A percentile compares a stretch with the other conserved stretches of the same genome.
These are phyloP conservation scores for Irpex lacteus DNA, from an alignment of 1,284 basidiomycete genomes.

Conservation along the genomic window DNA sequence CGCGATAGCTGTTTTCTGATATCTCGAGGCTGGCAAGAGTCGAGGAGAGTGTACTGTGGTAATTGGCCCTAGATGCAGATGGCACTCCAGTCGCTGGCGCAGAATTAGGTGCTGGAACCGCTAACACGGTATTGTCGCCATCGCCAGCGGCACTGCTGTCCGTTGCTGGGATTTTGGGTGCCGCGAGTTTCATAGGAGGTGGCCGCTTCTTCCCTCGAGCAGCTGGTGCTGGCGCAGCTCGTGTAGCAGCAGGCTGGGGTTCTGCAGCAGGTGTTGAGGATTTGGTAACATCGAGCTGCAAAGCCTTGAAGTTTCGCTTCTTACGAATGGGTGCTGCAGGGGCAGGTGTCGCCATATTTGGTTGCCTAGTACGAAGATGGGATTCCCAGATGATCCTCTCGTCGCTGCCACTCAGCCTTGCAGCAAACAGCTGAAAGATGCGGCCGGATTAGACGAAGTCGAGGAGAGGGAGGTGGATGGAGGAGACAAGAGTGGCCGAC, in stretches of 20 bases:
- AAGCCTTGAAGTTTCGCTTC: conserved; percentile 79
- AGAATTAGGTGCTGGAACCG: conserved; percentile 38
- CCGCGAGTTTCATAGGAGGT: conserved; percentile 56
- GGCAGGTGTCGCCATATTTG: conserved; percentile 10
- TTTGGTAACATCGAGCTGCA: conserved; percentile 58
- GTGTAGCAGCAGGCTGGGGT: conserved; percentile 34
- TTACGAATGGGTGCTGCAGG: conserved; percentile 55
- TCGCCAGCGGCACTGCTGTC: conserved; percentile 37
- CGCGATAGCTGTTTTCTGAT: conserved; percentile 67
- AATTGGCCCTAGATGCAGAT: conserved; percentile 52
- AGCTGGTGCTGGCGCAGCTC: conserved; percentile 28
- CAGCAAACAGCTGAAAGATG: neutral
- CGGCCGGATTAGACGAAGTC: neutral
- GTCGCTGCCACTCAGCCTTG: too few species aligned
- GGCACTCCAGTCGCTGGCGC: conserved; percentile 38
- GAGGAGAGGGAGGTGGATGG: neutral
- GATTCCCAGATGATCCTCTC: neutral
- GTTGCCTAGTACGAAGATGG: neutral
- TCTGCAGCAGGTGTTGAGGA: conserved; percentile 40
- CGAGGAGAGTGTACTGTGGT: conserved; percentile 70
- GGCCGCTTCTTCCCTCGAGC: conserved; percentile 54
- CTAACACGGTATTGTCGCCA: conserved; percentile 36
- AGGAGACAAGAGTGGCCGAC: neutral
- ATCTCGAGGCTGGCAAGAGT: conserved; percentile 74
- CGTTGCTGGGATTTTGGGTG: conserved; percentile 40